Evolutionary conservation across 31 red algal species (phyloP).

Genomic region (Asparagopsis taxiformis): DNA sequence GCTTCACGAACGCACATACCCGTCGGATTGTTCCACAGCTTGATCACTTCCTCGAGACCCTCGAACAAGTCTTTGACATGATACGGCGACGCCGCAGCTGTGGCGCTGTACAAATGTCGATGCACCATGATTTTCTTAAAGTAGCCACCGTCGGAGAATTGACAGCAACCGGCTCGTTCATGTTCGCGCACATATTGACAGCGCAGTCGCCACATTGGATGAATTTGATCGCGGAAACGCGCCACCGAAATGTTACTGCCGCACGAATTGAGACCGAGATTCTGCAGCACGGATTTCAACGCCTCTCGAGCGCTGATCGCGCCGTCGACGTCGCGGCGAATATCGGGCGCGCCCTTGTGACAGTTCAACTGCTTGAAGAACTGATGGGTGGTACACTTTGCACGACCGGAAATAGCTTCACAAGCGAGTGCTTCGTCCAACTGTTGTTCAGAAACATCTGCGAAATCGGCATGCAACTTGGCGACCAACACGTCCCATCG

Average conservation of each 20-base stretch:
- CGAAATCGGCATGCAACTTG: slow-evolving; percentile 7
- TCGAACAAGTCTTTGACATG: slow-evolving; percentile 53
- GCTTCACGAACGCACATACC: slow-evolving; percentile 63
- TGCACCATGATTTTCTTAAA: slow-evolving; percentile 69
- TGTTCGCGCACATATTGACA: slow-evolving; percentile 38
- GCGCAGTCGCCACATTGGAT: slow-evolving; percentile 39
- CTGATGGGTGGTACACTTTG: slow-evolving; percentile 21
- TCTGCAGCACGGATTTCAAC: slow-evolving; percentile 22
- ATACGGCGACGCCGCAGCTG: slow-evolving; percentile 15
- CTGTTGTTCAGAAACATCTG: slow-evolving; percentile 1
- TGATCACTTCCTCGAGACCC: slow-evolving; percentile 55
- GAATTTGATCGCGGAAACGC: slow-evolving; percentile 32
- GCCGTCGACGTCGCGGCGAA: slow-evolving; percentile 55
- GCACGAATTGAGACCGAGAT: slow-evolving; percentile 24
- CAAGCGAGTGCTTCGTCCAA: slow-evolving; percentile 34
- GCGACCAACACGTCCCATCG: slow-evolving; percentile 24
- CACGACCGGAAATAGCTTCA: slow-evolving; percentile 40
- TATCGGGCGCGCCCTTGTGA: slow-evolving; percentile 65
- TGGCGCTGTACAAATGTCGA: slow-evolving; percentile 37
- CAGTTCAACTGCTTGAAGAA: slow-evolving; percentile 39
- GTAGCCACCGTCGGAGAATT: slow-evolving; percentile 54
- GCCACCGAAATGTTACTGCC: slow-evolving; percentile 20
- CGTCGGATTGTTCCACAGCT: slow-evolving; percentile 51
- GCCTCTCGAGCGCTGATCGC: slow-evolving; percentile 43
- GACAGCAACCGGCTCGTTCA: slow-evolving; percentile 20